Evolutionary conservation across 2,329 filamentous ascomycete genomes (phyloP).

Genomic region (Talaromyces funiculosus): DNA sequence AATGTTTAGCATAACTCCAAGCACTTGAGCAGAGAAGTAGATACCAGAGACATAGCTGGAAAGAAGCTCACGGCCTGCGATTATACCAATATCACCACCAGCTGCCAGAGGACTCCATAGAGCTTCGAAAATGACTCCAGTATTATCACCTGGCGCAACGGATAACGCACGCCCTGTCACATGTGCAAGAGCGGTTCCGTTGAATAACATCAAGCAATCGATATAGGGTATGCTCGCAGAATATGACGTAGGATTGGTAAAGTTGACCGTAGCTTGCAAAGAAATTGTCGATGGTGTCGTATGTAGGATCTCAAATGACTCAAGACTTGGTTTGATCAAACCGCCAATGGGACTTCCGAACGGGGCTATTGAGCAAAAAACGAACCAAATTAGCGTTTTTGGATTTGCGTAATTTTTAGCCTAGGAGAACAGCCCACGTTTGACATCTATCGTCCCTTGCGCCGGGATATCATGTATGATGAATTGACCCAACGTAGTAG

Average conservation of each 20-base stretch:
- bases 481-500: conserved; percentile 75
- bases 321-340: conserved; percentile 58
- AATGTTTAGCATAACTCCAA: not conserved
- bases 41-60: conserved; percentile 78
- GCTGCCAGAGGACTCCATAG: conserved; percentile 66
- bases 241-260: conserved; percentile 88
- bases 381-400: conserved; percentile 4
- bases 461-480: conserved; percentile 76
- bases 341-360: conserved; percentile 49
- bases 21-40: conserved; percentile 10
- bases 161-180: conserved; percentile 60
- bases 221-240: conserved; percentile 74
- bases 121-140: conserved; percentile 60
- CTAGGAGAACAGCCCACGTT: conserved; percentile 66
- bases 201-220: conserved; percentile 69
- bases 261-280: conserved; percentile 66
- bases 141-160: conserved; percentile 66
- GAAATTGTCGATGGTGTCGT: conserved; percentile 67
- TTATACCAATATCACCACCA: conserved; percentile 56
- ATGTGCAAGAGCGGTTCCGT: conserved; percentile 69
- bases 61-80: conserved; percentile 65
- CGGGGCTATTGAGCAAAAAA: conserved; percentile 46
- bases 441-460: conserved; percentile 79
- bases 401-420: conserved; percentile 12
- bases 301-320: conserved; percentile 64